A percentile compares a stretch with the other conserved stretches of the same genome.
These are phyloP conservation scores for Graphiopsis chlorocephala DNA, from an alignment of 2,329 filamentous ascomycete species.

Conservation along the genomic window DNA sequence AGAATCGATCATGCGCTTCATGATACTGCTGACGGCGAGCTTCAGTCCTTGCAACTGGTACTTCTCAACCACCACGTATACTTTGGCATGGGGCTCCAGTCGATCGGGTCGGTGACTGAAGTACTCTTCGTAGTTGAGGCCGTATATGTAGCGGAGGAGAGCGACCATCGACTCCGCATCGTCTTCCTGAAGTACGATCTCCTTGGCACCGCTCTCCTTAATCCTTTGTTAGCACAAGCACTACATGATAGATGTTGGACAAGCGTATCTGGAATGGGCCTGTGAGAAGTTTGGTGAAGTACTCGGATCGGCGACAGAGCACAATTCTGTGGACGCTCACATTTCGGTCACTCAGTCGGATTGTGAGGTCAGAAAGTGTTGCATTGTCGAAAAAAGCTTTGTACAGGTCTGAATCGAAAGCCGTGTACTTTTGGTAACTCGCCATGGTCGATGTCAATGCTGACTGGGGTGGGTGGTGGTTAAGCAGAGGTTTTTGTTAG, in stretches of 20 bases:
- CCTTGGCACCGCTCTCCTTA: not conserved
- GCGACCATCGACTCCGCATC: not conserved
- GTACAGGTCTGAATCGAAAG: not conserved
- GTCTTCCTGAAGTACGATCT: not conserved
- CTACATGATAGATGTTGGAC: too few species aligned
- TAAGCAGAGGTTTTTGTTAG: not conserved
- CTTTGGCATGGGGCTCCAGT: not conserved
- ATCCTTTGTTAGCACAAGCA: too few species aligned
- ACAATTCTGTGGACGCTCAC: not conserved
- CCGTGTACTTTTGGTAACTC: not conserved
- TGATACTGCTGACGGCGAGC: not conserved
- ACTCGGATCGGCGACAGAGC: constrained; percentile 5
- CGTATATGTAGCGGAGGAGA: not conserved
- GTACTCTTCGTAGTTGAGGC: not conserved
- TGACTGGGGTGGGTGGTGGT: not conserved
- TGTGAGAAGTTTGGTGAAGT: not conserved
- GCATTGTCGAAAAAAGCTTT: constrained; percentile 1
- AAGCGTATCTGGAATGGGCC: not conserved
- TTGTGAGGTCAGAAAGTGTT: constrained; percentile 3
- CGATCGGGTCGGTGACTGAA: too few species aligned
- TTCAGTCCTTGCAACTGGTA: not conserved
- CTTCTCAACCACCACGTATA: constrained; percentile 1
- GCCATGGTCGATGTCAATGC: not conserved
- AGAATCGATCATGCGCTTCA: not conserved
- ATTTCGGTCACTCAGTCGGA: not conserved